Conservation (phyloP, 352 stramenopile species). For the Pseudoperonospora humuli region DNA sequence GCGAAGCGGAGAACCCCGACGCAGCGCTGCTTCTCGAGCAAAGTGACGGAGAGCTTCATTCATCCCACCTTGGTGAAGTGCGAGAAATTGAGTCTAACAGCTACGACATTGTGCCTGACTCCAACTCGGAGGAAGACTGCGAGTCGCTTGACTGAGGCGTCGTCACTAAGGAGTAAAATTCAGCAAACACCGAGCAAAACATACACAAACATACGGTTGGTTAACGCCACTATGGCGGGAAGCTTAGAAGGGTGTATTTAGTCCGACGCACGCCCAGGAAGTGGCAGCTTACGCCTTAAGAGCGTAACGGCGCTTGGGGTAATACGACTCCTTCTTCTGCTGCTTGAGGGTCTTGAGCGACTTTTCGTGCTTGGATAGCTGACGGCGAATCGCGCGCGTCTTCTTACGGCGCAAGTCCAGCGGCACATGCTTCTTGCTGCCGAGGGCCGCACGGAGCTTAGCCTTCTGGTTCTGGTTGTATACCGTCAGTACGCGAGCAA, state of each 20-base stretch:
- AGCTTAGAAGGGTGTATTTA: conserved; percentile 67
- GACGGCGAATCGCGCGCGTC: conserved; percentile 96
- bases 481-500: conserved; percentile 98
- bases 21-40: conserved; percentile 15
- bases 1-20: conserved; percentile 19
- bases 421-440: conserved; percentile 95
- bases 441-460: conserved; percentile 91
- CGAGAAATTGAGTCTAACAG: conserved; percentile 14
- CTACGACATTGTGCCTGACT: conserved; percentile 56
- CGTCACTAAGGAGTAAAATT: conserved; percentile 18
- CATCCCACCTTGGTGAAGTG: conserved; percentile 3
- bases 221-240: conserved; percentile 36
- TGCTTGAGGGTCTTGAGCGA: conserved; percentile 91
- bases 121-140: conserved; percentile 39
- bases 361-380: conserved; percentile 93
- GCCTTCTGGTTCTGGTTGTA: conserved; percentile 99
- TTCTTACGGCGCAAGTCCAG: conserved; percentile 98
- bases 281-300: conserved; percentile 93
- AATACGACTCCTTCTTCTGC: conserved; percentile 94
- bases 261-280: conserved; percentile 31
- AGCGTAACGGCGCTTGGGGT: conserved; percentile 94
- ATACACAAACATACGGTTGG: conserved; percentile 9
- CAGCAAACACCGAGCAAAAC: not conserved
- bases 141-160: conserved; percentile 19
- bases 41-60: conserved; percentile 13